These are phyloP conservation scores for Jaapia argillacea DNA, from an alignment of 768 basidiomycete genomes.

Conservation along the genomic window DNA sequence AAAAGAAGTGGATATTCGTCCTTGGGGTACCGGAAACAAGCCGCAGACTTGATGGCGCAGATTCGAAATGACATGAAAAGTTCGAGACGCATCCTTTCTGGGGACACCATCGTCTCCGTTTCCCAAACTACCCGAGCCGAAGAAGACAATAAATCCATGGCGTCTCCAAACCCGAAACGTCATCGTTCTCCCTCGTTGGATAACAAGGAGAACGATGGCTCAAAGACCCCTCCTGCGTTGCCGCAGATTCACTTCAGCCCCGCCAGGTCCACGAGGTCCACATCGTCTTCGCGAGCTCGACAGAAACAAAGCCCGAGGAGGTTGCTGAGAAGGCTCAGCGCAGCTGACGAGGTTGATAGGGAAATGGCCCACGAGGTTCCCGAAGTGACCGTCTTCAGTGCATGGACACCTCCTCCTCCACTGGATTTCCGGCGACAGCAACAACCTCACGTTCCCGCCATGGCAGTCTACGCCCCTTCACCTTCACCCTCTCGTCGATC, in stretches of 20 bases:
- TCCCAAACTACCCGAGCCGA: conserved; percentile 5
- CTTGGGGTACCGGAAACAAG: conserved; percentile 63
- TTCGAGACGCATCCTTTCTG: conserved; percentile 62
- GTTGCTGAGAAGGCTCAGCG: background rate
- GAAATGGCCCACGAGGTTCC: background rate
- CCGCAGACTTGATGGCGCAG: conserved; percentile 75
- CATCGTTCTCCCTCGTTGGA: background rate
- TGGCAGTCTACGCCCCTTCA: background rate
- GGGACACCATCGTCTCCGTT: conserved; percentile 48
- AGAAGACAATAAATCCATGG: background rate
- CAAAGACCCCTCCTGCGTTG: conserved; percentile 18
- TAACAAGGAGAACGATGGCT: conserved; percentile 24
- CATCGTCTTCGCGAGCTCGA: background rate
- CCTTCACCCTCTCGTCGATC: background rate
- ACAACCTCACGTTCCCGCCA: background rate
- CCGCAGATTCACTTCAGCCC: conserved; percentile 16
- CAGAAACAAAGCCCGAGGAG: background rate
- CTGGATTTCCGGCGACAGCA: too few species aligned
- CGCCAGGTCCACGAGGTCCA: background rate
- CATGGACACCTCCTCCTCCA: background rate
- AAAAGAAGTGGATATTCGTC: conserved; percentile 32
- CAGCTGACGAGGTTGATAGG: background rate
- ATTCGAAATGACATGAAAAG: conserved; percentile 74
- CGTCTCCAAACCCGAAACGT: background rate
- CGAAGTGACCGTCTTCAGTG: background rate